Percentiles rank a stretch among this genome's conserved stretches.
phyloP scores from a whole-genome alignment of 768 basidiomycete species.

The Amanita rimosa region DNA sequence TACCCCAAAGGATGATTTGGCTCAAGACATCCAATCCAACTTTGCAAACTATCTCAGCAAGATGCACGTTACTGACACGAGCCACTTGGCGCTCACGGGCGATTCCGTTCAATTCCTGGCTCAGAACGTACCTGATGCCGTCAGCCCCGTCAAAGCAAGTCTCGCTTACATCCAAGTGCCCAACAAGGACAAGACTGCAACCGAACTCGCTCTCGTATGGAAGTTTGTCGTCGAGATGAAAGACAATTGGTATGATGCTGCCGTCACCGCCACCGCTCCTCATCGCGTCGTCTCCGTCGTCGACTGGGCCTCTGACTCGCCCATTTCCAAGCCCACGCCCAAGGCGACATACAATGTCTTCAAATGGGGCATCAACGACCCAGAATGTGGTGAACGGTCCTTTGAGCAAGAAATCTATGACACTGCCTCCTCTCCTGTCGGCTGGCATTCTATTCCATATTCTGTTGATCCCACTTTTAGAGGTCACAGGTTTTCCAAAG shows the following conservation, averaged over 20 bases:
- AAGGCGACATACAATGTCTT: conserved; percentile 62
- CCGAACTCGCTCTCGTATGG: conserved; percentile 71
- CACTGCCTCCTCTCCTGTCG: conserved; percentile 67
- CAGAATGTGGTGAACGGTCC: conserved; percentile 50
- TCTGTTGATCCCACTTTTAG: conserved; percentile 46
- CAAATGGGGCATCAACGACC: conserved; percentile 81
- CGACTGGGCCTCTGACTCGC: conserved; percentile 87
- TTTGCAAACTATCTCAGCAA: conserved; percentile 37
- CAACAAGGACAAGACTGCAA: conserved; percentile 39
- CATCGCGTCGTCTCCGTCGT: conserved; percentile 81
- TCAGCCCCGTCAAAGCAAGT: conserved; percentile 71
- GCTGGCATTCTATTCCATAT: conserved; percentile 85
- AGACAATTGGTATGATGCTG: conserved; percentile 94
- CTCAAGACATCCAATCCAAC: conserved; percentile 35
- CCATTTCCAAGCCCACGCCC: conserved; percentile 28
- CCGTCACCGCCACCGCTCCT: conserved; percentile 63
- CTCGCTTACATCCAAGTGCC: conserved; percentile 81
- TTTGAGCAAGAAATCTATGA: conserved; percentile 63
- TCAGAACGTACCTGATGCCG: conserved; percentile 60
- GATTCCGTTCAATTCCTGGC: conserved; percentile 30
- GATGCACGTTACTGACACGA: conserved; percentile 31
- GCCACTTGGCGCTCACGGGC: conserved; percentile 36
- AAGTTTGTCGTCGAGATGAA: conserved; percentile 91
- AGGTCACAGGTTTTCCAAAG: conserved; percentile 7
- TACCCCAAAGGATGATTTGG: conserved; percentile 38